These are phyloP conservation scores for Gonapodya prolifera DNA, from an alignment of 192 early-diverging fungal species.

Conservation along the genomic window DNA sequence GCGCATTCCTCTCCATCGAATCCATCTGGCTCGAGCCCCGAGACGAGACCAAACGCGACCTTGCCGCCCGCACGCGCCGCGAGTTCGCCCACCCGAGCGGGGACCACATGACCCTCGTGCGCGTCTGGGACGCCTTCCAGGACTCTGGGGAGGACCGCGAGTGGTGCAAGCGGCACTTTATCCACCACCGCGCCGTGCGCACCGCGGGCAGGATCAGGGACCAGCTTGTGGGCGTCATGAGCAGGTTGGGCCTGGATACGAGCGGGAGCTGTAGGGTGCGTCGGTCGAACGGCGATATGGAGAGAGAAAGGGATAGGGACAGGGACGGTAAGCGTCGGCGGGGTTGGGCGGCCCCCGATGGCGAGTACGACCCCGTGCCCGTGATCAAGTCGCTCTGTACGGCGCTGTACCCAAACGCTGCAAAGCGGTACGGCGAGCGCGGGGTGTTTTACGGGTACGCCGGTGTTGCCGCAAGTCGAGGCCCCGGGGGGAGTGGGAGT, in stretches of 20 bases:
- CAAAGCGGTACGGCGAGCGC: conserved; percentile 12
- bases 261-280: conserved; percentile 8
- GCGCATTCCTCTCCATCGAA: conserved; percentile 34
- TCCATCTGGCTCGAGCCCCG: conserved; percentile 23
- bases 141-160: conserved; percentile 11
- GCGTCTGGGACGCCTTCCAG: conserved; percentile 28
- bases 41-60: conserved; percentile 18
- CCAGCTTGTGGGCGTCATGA: conserved; percentile 27
- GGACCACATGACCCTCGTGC: conserved; percentile 35
- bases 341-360: background rate
- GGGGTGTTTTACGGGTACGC: background rate
- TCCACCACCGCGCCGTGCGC: conserved; percentile 32
- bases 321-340: background rate
- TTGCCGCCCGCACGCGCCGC: conserved; percentile 16
- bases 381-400: conserved; percentile 34
- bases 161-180: conserved; percentile 26
- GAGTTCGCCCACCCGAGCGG: conserved; percentile 15
- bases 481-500: background rate
- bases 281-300: conserved; percentile 8
- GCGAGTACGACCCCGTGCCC: conserved; percentile 15
- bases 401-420: conserved; percentile 34
- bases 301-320: conserved; percentile 7
- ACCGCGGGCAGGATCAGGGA: conserved; percentile 26
- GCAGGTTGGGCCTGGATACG: conserved; percentile 16
- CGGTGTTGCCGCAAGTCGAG: background rate